Evolutionary conservation across 2,329 filamentous ascomycete genomes (phyloP).

Genomic region (Alternaria ethzedia): DNA sequence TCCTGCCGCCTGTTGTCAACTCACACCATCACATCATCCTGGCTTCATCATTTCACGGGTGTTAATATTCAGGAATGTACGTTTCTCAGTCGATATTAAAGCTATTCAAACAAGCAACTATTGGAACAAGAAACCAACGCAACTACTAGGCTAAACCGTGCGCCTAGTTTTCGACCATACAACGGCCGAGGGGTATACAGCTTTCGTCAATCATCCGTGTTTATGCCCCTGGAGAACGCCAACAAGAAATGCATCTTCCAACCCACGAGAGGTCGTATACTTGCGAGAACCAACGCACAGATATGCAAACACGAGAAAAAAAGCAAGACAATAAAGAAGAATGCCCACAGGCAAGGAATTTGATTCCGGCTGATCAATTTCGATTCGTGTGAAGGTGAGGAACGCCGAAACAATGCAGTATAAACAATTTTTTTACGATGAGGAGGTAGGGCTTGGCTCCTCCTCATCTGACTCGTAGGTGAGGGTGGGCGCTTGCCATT

Average conservation of each 20-base stretch:
- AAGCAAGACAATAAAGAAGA: neutral
- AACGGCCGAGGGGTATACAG: constrained; percentile 3
- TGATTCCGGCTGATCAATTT: neutral
- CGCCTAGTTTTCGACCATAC: neutral
- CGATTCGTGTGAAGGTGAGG: neutral
- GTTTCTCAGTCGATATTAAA: neutral
- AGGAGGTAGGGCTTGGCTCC: constrained; percentile 19
- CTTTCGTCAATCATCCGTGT: constrained; percentile 3
- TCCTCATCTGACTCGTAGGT: constrained; percentile 37
- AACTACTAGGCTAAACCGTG: neutral
- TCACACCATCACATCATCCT: neutral
- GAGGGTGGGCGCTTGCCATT: constrained; percentile 21
- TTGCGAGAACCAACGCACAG: neutral
- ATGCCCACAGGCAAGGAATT: neutral
- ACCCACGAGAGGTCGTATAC: neutral
- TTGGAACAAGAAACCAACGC: neutral
- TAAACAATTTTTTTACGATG: neutral
- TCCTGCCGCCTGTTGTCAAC: neutral
- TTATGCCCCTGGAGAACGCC: neutral
- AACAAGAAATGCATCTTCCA: neutral
- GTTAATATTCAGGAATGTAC: neutral
- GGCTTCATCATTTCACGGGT: neutral
- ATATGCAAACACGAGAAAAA: neutral
- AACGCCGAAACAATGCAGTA: constrained; percentile 6
- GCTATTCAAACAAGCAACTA: neutral